Percentiles rank a stretch among this genome's conserved stretches.
Evolutionary conservation across 345 rosid species (phyloP).

Genomic region (Pseudoturritis turrita): DNA sequence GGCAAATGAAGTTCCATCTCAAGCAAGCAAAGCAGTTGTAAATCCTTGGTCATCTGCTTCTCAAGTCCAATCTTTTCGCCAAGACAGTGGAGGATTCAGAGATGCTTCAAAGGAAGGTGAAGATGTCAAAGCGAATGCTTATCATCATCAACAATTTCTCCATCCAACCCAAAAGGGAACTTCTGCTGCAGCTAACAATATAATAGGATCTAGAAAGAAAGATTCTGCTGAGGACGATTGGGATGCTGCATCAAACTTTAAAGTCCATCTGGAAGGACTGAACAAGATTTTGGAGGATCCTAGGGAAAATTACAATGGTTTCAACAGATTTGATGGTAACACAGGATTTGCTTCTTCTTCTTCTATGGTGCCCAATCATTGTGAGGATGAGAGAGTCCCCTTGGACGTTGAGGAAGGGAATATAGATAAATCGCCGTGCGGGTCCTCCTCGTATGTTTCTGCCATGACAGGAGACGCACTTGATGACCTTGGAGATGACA

Average conservation of each 20-base stretch:
- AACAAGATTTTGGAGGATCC: slow-evolving; percentile 18
- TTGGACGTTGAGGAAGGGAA: slow-evolving; percentile 12
- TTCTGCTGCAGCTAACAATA: neutral
- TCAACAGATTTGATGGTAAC: neutral
- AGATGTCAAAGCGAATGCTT: neutral
- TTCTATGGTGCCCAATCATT: slow-evolving; percentile 1
- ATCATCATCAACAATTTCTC: neutral
- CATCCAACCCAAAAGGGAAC: neutral
- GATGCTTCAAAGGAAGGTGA: neutral
- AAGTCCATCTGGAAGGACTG: slow-evolving; percentile 15
- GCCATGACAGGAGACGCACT: slow-evolving; percentile 20
- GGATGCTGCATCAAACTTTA: slow-evolving; percentile 20
- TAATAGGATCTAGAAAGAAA: slow-evolving; percentile 12
- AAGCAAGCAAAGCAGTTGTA: slow-evolving; percentile 8
- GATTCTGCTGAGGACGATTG: slow-evolving; percentile 5
- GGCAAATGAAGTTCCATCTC: slow-evolving; percentile 6
- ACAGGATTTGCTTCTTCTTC: slow-evolving; percentile 17
- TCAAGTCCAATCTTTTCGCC: neutral
- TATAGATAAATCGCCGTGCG: slow-evolving; percentile 17
- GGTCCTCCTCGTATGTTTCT: slow-evolving; percentile 26
- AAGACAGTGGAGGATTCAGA: neutral
- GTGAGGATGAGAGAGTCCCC: slow-evolving; percentile 20
- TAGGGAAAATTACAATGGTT: neutral
- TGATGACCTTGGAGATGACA: slow-evolving; percentile 17
- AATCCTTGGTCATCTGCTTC: slow-evolving; percentile 15